Evolutionary conservation across 495 filamentous ascomycete species (phyloP).

Genomic region (Aspergillus mulundensis): DNA sequence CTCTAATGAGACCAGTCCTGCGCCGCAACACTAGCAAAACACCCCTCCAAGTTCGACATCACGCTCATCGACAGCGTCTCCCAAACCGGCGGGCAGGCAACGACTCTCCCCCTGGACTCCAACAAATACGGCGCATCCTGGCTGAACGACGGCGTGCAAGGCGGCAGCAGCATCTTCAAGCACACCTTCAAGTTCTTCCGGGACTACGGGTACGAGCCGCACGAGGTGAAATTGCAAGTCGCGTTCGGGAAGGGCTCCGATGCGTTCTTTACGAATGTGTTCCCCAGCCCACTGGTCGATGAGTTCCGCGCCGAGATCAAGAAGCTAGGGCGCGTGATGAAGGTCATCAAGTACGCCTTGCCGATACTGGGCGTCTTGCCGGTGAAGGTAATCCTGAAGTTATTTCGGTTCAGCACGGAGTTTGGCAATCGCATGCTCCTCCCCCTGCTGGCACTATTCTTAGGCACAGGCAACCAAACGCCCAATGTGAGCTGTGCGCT

Average conservation of each 20-base stretch:
- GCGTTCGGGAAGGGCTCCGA: conserved; percentile 72
- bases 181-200: conserved; percentile 78
- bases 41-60: conserved; percentile 69
- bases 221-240: conserved; percentile 72
- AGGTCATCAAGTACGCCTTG: conserved; percentile 65
- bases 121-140: conserved; percentile 63
- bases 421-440: conserved; percentile 70
- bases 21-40: conserved; percentile 67
- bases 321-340: conserved; percentile 61
- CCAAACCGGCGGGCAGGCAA: conserved; percentile 77
- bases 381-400: conserved; percentile 61
- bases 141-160: conserved; percentile 85
- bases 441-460: conserved; percentile 74
- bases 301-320: conserved; percentile 60
- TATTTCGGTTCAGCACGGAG: conserved; percentile 70
- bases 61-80: conserved; percentile 66
- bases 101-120: conserved; percentile 69
- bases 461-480: conserved; percentile 76
- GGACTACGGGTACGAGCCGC: conserved; percentile 60
- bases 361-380: conserved; percentile 69
- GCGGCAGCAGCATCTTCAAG: conserved; percentile 73
- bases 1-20: conserved; percentile 68
- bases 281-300: conserved; percentile 64
- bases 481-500: conserved; percentile 71
- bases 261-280: conserved; percentile 78